Percentiles rank a stretch among this genome's conserved stretches.
These are phyloP conservation scores for Daedalea quercina DNA, from an alignment of 768 basidiomycete species.

Conservation along the genomic window DNA sequence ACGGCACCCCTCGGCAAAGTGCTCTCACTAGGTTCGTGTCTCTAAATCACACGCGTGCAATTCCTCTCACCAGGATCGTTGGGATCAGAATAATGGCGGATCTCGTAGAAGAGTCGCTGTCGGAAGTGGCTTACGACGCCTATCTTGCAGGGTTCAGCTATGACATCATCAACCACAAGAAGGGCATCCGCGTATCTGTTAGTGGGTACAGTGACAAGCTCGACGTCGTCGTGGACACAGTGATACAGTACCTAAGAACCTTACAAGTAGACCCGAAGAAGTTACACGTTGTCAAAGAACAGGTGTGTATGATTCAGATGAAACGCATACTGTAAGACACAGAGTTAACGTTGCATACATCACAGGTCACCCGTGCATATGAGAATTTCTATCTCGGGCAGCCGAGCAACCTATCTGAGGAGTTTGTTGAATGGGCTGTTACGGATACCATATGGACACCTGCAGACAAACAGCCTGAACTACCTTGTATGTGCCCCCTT, in stretches of 20 bases:
- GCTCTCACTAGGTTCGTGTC: constrained; percentile 22
- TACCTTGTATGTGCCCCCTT: constrained; percentile 29
- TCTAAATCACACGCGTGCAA: no score
- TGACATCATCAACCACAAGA: constrained; percentile 22
- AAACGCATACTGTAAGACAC: background rate
- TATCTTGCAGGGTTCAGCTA: constrained; percentile 43
- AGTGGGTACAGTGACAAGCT: constrained; percentile 51
- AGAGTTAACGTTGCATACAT: background rate
- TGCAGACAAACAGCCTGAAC: constrained; percentile 31
- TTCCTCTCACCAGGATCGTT: background rate
- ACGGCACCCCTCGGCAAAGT: constrained; percentile 24
- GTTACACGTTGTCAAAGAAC: constrained; percentile 38
- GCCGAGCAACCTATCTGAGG: constrained; percentile 25
- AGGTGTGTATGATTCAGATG: constrained; percentile 16
- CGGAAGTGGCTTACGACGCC: constrained; percentile 47
- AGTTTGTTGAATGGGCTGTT: constrained; percentile 31
- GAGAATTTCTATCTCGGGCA: constrained; percentile 35
- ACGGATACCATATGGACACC: constrained; percentile 35
- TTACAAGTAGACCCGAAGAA: constrained; percentile 33
- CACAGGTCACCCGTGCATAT: constrained; percentile 30
- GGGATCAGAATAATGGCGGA: constrained; percentile 17
- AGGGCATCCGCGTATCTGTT: constrained; percentile 33
- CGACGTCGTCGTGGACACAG: constrained; percentile 33
- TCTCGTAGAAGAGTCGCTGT: constrained; percentile 39
- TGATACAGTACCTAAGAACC: constrained; percentile 33